A percentile compares a stretch with the other conserved stretches of the same genome.
Evolutionary conservation across 495 filamentous ascomycete genomes (phyloP).

Genomic region (Aspergillus mulundensis): DNA sequence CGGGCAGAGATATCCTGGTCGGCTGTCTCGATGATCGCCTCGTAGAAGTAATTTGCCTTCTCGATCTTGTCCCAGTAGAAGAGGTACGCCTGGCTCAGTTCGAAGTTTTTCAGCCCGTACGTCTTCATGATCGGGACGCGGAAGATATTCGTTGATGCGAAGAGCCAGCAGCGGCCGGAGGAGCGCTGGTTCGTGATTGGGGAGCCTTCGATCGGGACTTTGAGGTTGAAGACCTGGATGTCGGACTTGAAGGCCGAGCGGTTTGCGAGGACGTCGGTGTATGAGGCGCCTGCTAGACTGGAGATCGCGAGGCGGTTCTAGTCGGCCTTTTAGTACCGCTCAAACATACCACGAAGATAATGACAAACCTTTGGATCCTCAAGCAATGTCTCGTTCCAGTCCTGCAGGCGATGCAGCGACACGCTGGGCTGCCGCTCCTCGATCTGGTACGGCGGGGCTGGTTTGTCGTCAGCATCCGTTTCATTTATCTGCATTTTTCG

Average conservation of each 20-base stretch:
- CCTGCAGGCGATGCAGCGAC: neutral
- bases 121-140: slow-evolving; percentile 78
- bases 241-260: slow-evolving; percentile 52
- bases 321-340: neutral
- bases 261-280: slow-evolving; percentile 50
- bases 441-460: neutral
- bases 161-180: slow-evolving; percentile 84
- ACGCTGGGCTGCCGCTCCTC: neutral
- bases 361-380: neutral
- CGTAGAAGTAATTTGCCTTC: slow-evolving; percentile 85
- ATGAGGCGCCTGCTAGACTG: slow-evolving; percentile 55
- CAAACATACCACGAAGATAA: neutral
- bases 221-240: slow-evolving; percentile 74
- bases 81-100: slow-evolving; percentile 83
- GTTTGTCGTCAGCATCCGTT: too few species aligned
- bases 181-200: slow-evolving; percentile 81
- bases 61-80: slow-evolving; percentile 96
- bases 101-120: slow-evolving; percentile 70
- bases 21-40: slow-evolving; percentile 71
- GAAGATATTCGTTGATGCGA: slow-evolving; percentile 83
- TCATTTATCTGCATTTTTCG: neutral
- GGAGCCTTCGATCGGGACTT: slow-evolving; percentile 74
- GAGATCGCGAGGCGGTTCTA: slow-evolving; percentile 65
- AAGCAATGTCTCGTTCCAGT: slow-evolving; percentile 1
- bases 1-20: slow-evolving; percentile 62